phyloP scores from a whole-genome alignment of 768 basidiomycete genomes.

The Kwoniella sp. region DNA sequence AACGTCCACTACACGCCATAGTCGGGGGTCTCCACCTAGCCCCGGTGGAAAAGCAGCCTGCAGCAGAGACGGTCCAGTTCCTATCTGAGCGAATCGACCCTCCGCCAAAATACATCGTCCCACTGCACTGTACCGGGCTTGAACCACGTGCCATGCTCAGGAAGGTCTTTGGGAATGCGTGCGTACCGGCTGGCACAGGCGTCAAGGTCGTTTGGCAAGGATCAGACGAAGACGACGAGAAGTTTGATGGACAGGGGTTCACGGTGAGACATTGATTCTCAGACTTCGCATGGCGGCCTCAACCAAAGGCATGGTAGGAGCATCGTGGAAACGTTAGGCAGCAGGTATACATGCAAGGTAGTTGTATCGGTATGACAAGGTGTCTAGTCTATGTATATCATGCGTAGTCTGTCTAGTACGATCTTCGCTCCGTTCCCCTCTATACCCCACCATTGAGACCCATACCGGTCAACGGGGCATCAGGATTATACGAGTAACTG shows the following conservation, averaged over 20 bases:
- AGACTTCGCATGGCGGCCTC: too few species aligned
- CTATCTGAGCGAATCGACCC: conserved; percentile 61
- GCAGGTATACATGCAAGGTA: too few species aligned
- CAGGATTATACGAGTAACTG: conserved; percentile 38
- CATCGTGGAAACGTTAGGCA: too few species aligned
- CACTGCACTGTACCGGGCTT: conserved; percentile 83
- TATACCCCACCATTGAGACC: background rate
- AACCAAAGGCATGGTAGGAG: too few species aligned
- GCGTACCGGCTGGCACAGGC: conserved; percentile 74
- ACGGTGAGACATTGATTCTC: background rate
- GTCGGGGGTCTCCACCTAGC: conserved; percentile 82
- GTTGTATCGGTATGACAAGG: too few species aligned
- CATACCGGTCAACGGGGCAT: conserved; percentile 12
- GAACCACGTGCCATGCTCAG: conserved; percentile 68
- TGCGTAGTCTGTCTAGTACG: too few species aligned
- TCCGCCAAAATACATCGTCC: conserved; percentile 65
- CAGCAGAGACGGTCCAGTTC: conserved; percentile 68
- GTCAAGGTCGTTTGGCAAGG: conserved; percentile 58
- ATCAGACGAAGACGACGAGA: conserved; percentile 8
- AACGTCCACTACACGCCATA: conserved; percentile 73
- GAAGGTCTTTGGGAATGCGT: conserved; percentile 65
- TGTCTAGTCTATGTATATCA: too few species aligned
- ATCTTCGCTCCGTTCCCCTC: too few species aligned
- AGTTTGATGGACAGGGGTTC: background rate
- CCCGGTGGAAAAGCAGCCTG: conserved; percentile 61